Percentiles rank a stretch among this genome's conserved stretches.
Conservation (phyloP, 768 basidiomycete species). For the Suillus alpinus region DNA sequence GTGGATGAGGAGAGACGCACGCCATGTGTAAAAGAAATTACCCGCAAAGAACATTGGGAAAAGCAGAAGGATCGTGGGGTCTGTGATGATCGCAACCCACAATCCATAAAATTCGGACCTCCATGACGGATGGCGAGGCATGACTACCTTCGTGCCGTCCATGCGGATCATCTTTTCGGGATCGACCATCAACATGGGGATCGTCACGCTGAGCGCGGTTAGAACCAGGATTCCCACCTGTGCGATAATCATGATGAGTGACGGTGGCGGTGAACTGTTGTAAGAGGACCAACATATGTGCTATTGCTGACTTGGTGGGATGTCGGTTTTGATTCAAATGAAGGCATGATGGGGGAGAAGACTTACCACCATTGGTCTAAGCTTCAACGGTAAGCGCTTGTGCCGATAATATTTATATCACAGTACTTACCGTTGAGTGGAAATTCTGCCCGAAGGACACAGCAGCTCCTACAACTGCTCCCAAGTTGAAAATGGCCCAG, state of each 20-base stretch:
- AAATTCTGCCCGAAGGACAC: constrained; percentile 73
- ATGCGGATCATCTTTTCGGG: constrained; percentile 70
- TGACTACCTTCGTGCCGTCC: constrained; percentile 64
- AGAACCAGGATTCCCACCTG: constrained; percentile 55
- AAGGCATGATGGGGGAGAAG: neutral
- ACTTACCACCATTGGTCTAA: constrained; percentile 27
- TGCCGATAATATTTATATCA: neutral
- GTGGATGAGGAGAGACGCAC: no score
- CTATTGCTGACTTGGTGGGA: constrained; percentile 52
- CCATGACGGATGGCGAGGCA: constrained; percentile 69
- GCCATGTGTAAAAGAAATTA: constrained; percentile 84
- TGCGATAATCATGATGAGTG: constrained; percentile 41
- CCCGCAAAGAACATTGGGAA: constrained; percentile 82
- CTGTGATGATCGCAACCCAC: constrained; percentile 59
- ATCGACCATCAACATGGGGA: constrained; percentile 67
- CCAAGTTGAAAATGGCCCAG: constrained; percentile 82
- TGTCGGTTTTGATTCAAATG: neutral
- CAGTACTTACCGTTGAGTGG: constrained; percentile 48
- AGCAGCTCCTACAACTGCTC: constrained; percentile 70
- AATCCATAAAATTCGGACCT: constrained; percentile 66
- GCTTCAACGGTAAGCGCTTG: neutral
- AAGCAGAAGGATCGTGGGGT: constrained; percentile 67
- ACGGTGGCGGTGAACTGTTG: constrained; percentile 1
- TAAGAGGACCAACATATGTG: constrained; percentile 54
- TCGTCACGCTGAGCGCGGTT: constrained; percentile 58